Percentiles rank a stretch among this genome's conserved stretches.
Conservation (phyloP, 805 yeast genomes). For the Saccharomycopsis fibuligera region DNA sequence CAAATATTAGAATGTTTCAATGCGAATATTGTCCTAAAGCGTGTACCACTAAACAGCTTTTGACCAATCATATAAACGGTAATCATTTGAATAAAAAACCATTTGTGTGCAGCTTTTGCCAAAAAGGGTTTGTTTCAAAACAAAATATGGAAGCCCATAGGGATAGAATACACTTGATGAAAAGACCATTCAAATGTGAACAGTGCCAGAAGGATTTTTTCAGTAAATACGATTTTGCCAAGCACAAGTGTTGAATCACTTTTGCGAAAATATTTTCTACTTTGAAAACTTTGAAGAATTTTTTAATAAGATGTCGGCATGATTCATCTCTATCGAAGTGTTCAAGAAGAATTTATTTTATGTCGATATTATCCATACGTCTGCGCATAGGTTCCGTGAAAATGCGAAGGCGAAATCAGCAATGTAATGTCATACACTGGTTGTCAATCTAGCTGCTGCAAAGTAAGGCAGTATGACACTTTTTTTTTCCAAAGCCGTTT, state of each 20-base stretch:
- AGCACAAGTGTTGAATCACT: constrained; percentile 20
- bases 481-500: no score
- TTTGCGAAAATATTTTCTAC: no score
- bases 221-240: constrained; percentile 18
- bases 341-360: no score
- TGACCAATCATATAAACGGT: constrained; percentile 20
- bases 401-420: no score
- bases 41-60: constrained; percentile 21
- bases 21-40: constrained; percentile 18
- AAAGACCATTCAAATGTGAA: constrained; percentile 19
- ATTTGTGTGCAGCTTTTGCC: constrained; percentile 17
- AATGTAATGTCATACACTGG: no score
- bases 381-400: no score
- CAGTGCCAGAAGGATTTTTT: constrained; percentile 16
- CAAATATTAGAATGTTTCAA: constrained; percentile 9
- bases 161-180: constrained; percentile 20
- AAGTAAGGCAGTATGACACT: no score
- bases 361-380: no score
- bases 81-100: constrained; percentile 20
- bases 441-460: no score
- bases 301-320: no score
- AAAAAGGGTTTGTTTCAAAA: constrained; percentile 20
- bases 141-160: constrained; percentile 22
- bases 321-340: no score
- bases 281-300: not conserved